phyloP scores from a whole-genome alignment of 176 grass and related monocot species.

The Panicum miliaceum region DNA sequence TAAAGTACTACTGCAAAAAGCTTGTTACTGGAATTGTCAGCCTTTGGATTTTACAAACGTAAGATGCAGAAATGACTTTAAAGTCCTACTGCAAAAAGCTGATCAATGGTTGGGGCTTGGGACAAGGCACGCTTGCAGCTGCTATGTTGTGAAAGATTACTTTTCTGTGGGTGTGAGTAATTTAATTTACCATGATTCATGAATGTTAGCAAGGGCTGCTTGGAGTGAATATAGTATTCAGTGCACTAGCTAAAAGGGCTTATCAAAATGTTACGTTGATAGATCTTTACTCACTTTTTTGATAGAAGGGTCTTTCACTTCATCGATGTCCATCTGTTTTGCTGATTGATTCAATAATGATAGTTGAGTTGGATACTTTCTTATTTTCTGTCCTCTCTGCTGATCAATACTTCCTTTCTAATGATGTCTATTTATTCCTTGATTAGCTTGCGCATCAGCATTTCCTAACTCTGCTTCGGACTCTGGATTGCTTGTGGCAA shows the following conservation, averaged over 20 bases:
- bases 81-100: slow-evolving; percentile 4
- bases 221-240: slow-evolving; percentile 20
- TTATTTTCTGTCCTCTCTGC: neutral
- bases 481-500: slow-evolving; percentile 83
- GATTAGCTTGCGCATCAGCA: slow-evolving; percentile 70
- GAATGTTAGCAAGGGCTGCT: neutral
- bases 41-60: neutral
- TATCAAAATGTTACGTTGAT: slow-evolving; percentile 26
- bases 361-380: slow-evolving; percentile 25
- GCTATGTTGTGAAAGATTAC: neutral
- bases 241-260: neutral
- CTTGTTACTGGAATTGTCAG: neutral
- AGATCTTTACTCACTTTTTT: slow-evolving; percentile 9
- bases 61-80: slow-evolving; percentile 17
- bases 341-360: slow-evolving; percentile 3
- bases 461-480: slow-evolving; percentile 75
- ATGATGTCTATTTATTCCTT: slow-evolving; percentile 22
- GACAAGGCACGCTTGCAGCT: slow-evolving; percentile 20
- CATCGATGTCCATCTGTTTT: neutral
- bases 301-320: slow-evolving; percentile 9
- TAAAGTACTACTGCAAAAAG: neutral
- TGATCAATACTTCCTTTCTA: slow-evolving; percentile 29
- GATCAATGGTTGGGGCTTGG: neutral
- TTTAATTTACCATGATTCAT: neutral
- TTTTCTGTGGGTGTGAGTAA: neutral